phyloP scores from a whole-genome alignment of 306 rosid species.

The Fagus crenata region DNA sequence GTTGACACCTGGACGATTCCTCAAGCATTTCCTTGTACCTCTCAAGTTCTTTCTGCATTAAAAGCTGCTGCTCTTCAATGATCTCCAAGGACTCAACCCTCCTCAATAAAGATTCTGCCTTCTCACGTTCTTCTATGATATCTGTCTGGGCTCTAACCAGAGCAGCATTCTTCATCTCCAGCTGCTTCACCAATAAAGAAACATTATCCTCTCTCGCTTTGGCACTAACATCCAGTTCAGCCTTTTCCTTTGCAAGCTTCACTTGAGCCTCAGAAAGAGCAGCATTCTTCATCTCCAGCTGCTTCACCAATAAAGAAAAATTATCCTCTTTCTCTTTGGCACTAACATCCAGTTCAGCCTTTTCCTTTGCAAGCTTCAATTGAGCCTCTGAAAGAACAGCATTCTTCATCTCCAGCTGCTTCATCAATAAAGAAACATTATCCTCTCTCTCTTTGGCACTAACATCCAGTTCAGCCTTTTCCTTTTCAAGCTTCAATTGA shows the following conservation, averaged over 20 bases:
- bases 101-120: constrained; percentile 33
- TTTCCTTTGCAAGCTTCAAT: constrained; percentile 41
- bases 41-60: constrained; percentile 48
- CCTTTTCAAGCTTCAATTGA: constrained; percentile 37
- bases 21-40: constrained; percentile 54
- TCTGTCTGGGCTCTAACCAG: constrained; percentile 34
- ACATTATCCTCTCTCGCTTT: constrained; percentile 47
- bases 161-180: constrained; percentile 52
- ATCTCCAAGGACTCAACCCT: constrained; percentile 47
- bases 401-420: constrained; percentile 62
- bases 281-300: constrained; percentile 57
- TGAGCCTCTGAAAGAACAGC: constrained; percentile 38
- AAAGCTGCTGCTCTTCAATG: constrained; percentile 36
- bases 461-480: constrained; percentile 39
- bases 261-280: constrained; percentile 42
- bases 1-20: constrained; percentile 50
- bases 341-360: constrained; percentile 37
- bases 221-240: constrained; percentile 35
- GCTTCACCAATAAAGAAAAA: constrained; percentile 43
- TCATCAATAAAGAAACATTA: constrained; percentile 41
- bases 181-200: constrained; percentile 48
- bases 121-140: constrained; percentile 38
- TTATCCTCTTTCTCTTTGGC: constrained; percentile 47
- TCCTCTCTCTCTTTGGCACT: constrained; percentile 44
- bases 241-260: constrained; percentile 40